These are phyloP conservation scores for Lasiosphaeris hirsuta DNA, from an alignment of 495 filamentous ascomycete genomes.

Conservation along the genomic window DNA sequence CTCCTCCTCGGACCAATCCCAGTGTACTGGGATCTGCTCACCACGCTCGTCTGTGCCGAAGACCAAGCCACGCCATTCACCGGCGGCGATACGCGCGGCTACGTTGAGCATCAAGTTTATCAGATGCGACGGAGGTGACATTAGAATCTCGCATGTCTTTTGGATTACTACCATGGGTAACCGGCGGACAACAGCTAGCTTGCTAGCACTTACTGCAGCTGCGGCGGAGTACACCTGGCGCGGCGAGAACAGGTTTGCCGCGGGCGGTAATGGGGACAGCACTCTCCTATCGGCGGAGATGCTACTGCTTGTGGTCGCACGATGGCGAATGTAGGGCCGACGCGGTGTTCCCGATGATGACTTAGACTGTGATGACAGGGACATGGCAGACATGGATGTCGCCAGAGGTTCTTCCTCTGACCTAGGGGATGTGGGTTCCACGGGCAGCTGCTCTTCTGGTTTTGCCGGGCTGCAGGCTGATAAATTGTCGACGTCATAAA, in stretches of 20 bases:
- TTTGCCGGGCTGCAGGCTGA: background rate
- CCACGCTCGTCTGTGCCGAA: constrained; percentile 47
- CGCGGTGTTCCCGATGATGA: background rate
- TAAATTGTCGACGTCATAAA: constrained; percentile 11
- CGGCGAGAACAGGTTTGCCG: constrained; percentile 63
- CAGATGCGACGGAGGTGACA: constrained; percentile 72
- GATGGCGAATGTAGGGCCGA: constrained; percentile 23
- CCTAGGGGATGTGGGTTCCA: constrained; percentile 9
- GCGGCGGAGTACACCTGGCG: constrained; percentile 11
- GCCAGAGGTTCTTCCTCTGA: constrained; percentile 6
- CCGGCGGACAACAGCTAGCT: constrained; percentile 43
- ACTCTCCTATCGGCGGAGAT: constrained; percentile 54
- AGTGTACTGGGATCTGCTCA: constrained; percentile 50
- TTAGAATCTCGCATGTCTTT: constrained; percentile 69
- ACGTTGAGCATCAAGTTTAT: constrained; percentile 75
- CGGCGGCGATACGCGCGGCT: constrained; percentile 68
- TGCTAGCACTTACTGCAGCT: constrained; percentile 1
- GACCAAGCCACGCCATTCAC: constrained; percentile 52
- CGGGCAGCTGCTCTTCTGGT: background rate
- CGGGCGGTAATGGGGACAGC: constrained; percentile 67
- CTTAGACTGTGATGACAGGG: constrained; percentile 3
- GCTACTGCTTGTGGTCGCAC: constrained; percentile 32
- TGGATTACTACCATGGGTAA: constrained; percentile 66
- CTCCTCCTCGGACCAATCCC: constrained; percentile 52
- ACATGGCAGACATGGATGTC: background rate